phyloP scores from a whole-genome alignment of 2,329 filamentous ascomycete genomes.

The Sodiomyces alkalinus region DNA sequence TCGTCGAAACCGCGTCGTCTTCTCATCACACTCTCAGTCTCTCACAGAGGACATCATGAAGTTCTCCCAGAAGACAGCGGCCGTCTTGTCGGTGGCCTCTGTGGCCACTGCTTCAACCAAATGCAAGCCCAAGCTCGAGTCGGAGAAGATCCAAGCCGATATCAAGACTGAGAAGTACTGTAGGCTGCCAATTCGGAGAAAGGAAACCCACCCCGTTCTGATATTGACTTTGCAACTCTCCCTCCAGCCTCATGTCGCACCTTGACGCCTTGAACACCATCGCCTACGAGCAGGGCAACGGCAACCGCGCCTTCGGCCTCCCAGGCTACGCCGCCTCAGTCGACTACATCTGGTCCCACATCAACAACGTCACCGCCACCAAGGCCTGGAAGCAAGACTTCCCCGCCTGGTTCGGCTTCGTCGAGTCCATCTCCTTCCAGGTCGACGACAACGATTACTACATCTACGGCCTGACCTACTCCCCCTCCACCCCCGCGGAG shows the following conservation, averaged over 20 bases:
- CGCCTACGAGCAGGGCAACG: conserved; percentile 27
- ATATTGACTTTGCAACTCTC: conserved; percentile 5
- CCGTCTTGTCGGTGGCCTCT: conserved; percentile 6
- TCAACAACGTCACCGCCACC: conserved; percentile 21
- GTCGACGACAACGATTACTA: conserved; percentile 13
- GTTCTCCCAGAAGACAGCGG: conserved; percentile 3
- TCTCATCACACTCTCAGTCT: background rate
- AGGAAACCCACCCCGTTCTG: no score
- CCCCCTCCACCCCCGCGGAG: conserved; percentile 27
- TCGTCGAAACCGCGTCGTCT: no score
- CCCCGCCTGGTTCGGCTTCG: conserved; percentile 15
- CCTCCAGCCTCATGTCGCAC: conserved; percentile 27
- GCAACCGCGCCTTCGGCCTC: conserved; percentile 36
- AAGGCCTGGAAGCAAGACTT: conserved; percentile 32
- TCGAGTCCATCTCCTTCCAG: conserved; percentile 5
- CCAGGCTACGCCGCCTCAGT: conserved; percentile 33
- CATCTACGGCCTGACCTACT: conserved; percentile 24
- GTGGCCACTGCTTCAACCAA: conserved; percentile 3
- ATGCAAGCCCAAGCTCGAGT: conserved; percentile 8
- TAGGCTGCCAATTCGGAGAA: background rate
- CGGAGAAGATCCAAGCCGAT: conserved; percentile 7
- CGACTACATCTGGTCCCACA: conserved; percentile 30
- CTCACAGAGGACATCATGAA: conserved; percentile 4
- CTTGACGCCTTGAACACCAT: conserved; percentile 30
- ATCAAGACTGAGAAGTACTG: conserved; percentile 7